A percentile compares a stretch with the other conserved stretches of the same genome.
Conservation (phyloP, 306 rosid species). For the Sechiopsis laciniata region DNA sequence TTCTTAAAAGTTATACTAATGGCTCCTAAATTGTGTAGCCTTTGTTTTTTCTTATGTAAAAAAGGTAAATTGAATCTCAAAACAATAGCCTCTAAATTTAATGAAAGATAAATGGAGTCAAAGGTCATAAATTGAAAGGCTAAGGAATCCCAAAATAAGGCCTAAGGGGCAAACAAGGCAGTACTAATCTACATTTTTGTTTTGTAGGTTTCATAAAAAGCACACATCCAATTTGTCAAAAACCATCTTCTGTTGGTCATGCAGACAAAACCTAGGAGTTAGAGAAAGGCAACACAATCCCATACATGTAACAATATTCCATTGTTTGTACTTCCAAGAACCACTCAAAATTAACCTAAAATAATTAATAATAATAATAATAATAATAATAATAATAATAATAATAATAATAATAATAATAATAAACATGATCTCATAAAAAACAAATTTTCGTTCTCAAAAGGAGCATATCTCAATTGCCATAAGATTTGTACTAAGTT, state of each 20-base stretch:
- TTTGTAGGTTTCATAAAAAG: neutral
- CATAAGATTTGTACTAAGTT: no score
- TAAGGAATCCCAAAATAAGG: neutral
- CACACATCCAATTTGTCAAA: neutral
- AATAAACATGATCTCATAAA: no score
- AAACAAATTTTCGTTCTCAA: no score
- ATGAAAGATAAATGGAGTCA: neutral
- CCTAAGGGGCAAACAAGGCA: neutral
- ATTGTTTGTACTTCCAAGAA: neutral
- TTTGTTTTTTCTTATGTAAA: neutral
- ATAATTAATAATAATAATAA: neutral
- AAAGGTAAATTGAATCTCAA: neutral
- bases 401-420: neutral
- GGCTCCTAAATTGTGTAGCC: neutral
- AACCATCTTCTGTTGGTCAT: neutral
- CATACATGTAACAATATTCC: neutral
- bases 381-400: neutral
- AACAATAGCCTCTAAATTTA: neutral
- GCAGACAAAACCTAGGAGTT: constrained; percentile 18
- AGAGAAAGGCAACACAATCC: constrained; percentile 14
- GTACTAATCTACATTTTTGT: neutral
- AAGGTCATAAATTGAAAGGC: neutral
- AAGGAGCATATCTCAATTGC: no score
- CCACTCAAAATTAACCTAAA: neutral
- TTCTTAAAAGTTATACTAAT: neutral